Base-by-base conservation (phyloP, 2,329 filamentous ascomycete species). In the Arthrobotrys pseudoclavata region DNA sequence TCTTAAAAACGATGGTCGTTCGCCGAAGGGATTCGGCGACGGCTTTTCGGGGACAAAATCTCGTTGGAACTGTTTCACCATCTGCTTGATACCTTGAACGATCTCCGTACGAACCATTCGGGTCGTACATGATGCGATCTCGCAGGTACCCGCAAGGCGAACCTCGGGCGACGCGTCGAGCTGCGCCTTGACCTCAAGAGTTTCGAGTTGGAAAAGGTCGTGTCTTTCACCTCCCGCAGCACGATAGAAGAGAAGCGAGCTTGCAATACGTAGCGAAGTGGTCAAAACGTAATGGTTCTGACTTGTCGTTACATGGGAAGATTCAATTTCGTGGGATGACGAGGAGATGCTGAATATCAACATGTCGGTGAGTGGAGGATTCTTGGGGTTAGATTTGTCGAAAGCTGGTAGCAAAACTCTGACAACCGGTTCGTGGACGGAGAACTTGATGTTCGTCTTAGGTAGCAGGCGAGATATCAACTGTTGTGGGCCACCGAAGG, bases 281-380 rank as follows among this genome's bases (percentile, higher is more conserved):
- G 90, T 90, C 0, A 99, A 85, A 4, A 92, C 93, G 84, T 99
- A 99, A 82, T 97, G 92, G 2, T 94, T 85, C 37, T 96, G 92
- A 71, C 92, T 92, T 40, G 93, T 89, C 0, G 91, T 87, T 2
- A 93, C 96, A 84, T 99, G 96, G n/a, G 94, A 97, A 0, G 96
- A 97, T 82, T 99, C 96, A 57, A 97, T 88, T 81, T 99, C 96
- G 22, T 98, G 85, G 0, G 95, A 97, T 42, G 98, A 89, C 0
- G 95, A 97, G 0, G 96, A 98, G 10, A 97, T 93, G 1, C 94
- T 96, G 0, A 93, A 97, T 57, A 99, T 97, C 52, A 99, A 91
- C 31, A 99, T 87, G 82, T 99, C 96, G 80, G 96, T 98, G 80
- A 98, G 94, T 77, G 94, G 92, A 0, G 89, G 87, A 26, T 90